Base-by-base conservation (phyloP, 129 eudicot genomes). In the Solidago caesia region DNA sequence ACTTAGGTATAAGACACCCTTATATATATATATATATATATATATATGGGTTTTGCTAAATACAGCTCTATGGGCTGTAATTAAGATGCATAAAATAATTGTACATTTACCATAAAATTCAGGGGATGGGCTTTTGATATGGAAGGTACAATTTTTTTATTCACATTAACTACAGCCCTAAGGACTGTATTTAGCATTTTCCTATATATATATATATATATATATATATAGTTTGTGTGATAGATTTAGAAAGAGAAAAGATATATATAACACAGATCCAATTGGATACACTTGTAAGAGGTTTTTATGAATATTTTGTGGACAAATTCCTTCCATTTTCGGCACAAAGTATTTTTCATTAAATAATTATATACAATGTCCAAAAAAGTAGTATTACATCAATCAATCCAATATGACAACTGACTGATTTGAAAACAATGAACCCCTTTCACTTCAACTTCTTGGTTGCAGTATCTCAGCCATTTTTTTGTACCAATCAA, bases 301-400 rank as follows among this genome's bases (percentile, higher is more conserved):
- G n/a, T 16, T 49, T 49, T 5, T 49, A 11, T 75, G 63, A 75
- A 21, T 21, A 75, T 64, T 64, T 75, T 49, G 79, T 64, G 72
- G 79, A 75, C 72, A 75, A 64, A 41, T 75, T 51, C 72, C 79
- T 75, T 75, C 79, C 43, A 49, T 75, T 64, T 75, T 75, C 72
- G 79, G 79, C 72, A 75, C 64, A 64, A 42, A 75, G 15, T 15
- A 55, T 10, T 72, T 56, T n/a, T 9, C 5, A 67, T 15, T 67
- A 21, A 67, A 44, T 41, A 39, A 29, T 51, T 33, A 11, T 2
- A 52, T 13, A 52, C 53, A 71, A 43, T 39, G 69, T 64, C 46
- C 15, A n/a, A 6, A 56, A 41, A 41, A 21, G 21, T 21, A 39
- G 63, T 75, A 75, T 51, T 51, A 64, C 71, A 75, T 75, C 71